These are phyloP conservation scores for Nannizziopsis barbatae DNA, from an alignment of 2,329 filamentous ascomycete species.

Conservation along the genomic window DNA sequence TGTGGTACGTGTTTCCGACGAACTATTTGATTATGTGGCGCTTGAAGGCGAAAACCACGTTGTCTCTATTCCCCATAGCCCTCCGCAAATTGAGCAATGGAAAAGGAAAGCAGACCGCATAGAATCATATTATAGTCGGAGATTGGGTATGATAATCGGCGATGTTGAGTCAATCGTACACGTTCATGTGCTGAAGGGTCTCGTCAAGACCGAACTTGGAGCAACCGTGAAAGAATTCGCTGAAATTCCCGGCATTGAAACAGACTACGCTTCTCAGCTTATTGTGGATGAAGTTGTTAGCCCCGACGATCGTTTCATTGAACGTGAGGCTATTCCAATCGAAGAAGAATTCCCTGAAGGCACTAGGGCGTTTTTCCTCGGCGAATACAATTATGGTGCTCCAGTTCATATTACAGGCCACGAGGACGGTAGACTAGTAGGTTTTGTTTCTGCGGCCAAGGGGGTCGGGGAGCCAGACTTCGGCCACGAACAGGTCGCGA, in stretches of 20 bases:
- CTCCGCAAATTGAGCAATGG: constrained; percentile 70
- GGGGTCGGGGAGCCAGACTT: constrained; percentile 68
- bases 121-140: constrained; percentile 79
- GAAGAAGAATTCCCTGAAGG: constrained; percentile 81
- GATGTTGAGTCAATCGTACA: constrained; percentile 79
- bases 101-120: constrained; percentile 72
- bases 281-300: constrained; percentile 84
- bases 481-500: constrained; percentile 58
- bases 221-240: constrained; percentile 89
- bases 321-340: constrained; percentile 74
- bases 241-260: constrained; percentile 71
- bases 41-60: constrained; percentile 55
- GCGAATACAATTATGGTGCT: constrained; percentile 83
- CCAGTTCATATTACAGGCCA: constrained; percentile 75
- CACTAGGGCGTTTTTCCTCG: constrained; percentile 81
- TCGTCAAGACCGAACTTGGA: constrained; percentile 81
- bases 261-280: constrained; percentile 80
- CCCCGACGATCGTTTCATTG: constrained; percentile 85
- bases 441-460: constrained; percentile 63
- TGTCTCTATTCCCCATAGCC: constrained; percentile 57
- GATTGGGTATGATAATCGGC: constrained; percentile 77
- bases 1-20: constrained; percentile 78
- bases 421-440: constrained; percentile 60
- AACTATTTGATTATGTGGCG: constrained; percentile 78
- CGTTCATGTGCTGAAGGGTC: constrained; percentile 85